Base-by-base conservation (phyloP, 768 basidiomycete species). In the Macrolepiota fuliginosa region DNA sequence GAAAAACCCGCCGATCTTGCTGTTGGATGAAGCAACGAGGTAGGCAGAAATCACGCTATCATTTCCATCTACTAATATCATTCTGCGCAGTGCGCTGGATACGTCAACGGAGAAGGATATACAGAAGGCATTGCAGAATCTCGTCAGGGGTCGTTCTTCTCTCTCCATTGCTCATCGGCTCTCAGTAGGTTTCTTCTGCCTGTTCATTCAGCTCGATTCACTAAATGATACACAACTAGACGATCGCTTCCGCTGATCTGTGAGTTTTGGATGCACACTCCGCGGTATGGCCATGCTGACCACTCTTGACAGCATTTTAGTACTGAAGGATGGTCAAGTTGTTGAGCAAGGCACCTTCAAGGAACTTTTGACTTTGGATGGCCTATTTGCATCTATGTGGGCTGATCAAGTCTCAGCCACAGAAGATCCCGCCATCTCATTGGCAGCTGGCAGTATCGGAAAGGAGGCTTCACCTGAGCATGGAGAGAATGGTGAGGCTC, bases 91-190 rank as follows among this genome's bases (percentile, higher is more conserved):
- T 64, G 93, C 94, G 12, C 75, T 97, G 63, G 94, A 97, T 73
- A 95, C 94, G 1, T 87, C 88, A 10, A 95, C 94, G 0, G 94
- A 96, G 72, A 89, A 91, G 61, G 91, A 92, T 67, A 94, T 96
- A 60, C 91, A 95, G 71, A 89, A 88, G 63, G 91, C 92, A 7
- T 78, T 96, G n/a, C 87, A 90, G 63, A 89, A 90, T 65, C 80
- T 95, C 22, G 84, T 90, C 57, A 77, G 83, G 65, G 90, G 88
- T 27, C 82, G 89, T 46, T 90, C 87, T 1, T 90, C 88, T 9
- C 72, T 92, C 52, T 90, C 89, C 10, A 92, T 92, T 70, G 90
- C 91, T 36, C 91, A 94, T 72, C 83, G 91, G 37, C 79, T 89
- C 55, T 91, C 87, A 58, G 88, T 90, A 70, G 71, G 86, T 79